Percentiles rank a stretch among this genome's conserved stretches.
phyloP scores from a whole-genome alignment of 495 filamentous ascomycete species.

The Trichoderma reesei region DNA sequence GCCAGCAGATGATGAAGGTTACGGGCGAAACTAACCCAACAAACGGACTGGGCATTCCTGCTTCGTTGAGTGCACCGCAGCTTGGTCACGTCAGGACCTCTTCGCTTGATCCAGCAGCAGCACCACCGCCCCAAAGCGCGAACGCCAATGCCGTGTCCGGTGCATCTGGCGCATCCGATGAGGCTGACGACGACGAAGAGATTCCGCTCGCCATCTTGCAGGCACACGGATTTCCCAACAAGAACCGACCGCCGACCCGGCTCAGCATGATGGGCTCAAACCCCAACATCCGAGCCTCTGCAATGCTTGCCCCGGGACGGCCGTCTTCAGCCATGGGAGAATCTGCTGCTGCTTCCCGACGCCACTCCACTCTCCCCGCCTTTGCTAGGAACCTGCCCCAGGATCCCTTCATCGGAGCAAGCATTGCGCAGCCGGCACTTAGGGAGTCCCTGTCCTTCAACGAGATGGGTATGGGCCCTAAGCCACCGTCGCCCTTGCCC shows the following conservation, averaged over 20 bases:
- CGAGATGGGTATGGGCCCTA: constrained; percentile 45
- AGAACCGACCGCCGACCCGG: constrained; percentile 66
- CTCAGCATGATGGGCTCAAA: constrained; percentile 57
- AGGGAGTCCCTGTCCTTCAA: constrained; percentile 65
- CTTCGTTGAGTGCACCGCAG: constrained; percentile 48
- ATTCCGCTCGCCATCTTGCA: constrained; percentile 80
- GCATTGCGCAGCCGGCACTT: constrained; percentile 62
- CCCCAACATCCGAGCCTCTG: constrained; percentile 46
- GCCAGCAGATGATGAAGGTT: constrained; percentile 96
- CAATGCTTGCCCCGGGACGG: constrained; percentile 22
- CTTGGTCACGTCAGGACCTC: constrained; percentile 23
- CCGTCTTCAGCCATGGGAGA: constrained; percentile 25
- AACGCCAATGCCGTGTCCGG: constrained; percentile 13
- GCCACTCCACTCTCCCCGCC: constrained; percentile 50
- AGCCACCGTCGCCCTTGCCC: constrained; percentile 34
- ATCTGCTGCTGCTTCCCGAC: constrained; percentile 13
- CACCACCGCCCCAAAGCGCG: neutral
- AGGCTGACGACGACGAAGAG: constrained; percentile 75
- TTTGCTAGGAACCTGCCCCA: constrained; percentile 82
- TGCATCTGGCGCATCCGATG: constrained; percentile 31
- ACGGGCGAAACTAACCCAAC: constrained; percentile 55
- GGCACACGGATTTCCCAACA: constrained; percentile 86
- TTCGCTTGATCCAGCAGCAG: constrained; percentile 10
- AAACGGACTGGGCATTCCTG: constrained; percentile 32
- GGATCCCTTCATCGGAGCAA: constrained; percentile 81